These are phyloP conservation scores for Phytophthora nicotianae DNA, from an alignment of 352 stramenopile genomes.

Conservation along the genomic window DNA sequence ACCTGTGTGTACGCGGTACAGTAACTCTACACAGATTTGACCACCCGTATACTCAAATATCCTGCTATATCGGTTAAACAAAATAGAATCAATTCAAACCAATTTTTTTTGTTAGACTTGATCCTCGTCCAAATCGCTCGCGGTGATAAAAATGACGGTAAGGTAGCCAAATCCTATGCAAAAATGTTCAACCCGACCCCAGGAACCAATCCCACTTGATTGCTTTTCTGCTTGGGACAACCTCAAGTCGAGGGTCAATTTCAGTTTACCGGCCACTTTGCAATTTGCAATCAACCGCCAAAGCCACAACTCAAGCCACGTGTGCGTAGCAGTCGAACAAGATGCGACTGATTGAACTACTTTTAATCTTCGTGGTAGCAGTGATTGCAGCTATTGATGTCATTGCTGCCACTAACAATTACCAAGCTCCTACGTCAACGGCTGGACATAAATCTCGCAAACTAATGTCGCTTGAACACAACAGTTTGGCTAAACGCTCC, in stretches of 20 bases:
- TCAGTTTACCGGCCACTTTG: conserved; percentile 4
- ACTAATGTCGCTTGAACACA: neutral
- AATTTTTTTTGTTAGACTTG: no score
- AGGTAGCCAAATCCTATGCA: conserved; percentile 18
- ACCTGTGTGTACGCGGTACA: no score
- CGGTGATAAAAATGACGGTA: no score
- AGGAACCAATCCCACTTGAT: neutral
- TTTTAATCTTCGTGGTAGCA: conserved; percentile 1
- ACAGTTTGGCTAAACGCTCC: neutral
- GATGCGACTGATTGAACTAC: conserved; percentile 12
- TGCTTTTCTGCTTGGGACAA: neutral
- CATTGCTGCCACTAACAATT: neutral
- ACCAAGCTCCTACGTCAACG: neutral
- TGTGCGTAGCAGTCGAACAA: neutral
- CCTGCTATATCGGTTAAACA: neutral
- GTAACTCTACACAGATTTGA: no score
- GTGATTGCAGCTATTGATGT: conserved; percentile 2
- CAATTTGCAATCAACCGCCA: neutral
- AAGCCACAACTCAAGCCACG: neutral
- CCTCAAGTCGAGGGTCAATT: neutral
- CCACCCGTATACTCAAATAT: neutral
- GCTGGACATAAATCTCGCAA: neutral
- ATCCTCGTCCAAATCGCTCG: no score
- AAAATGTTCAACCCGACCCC: conserved; percentile 9
- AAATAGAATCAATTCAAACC: neutral